Evolutionary conservation across 2,329 filamentous ascomycete genomes (phyloP).

Genomic region (Seiridium unicorne): DNA sequence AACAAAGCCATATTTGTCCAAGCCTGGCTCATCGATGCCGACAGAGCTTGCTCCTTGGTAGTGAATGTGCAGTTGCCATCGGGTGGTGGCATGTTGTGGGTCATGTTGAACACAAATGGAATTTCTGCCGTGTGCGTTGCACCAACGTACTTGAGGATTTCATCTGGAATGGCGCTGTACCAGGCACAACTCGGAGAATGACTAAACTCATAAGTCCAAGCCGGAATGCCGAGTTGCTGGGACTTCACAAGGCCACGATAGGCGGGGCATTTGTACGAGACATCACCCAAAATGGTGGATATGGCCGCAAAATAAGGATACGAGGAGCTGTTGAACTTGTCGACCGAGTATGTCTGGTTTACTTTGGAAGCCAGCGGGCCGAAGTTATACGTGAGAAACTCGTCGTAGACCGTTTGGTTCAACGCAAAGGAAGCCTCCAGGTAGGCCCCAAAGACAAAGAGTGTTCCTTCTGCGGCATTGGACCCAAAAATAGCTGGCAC

Average conservation of each 20-base stretch:
- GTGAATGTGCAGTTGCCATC: conserved; percentile 22
- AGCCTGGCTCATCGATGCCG: conserved; percentile 18
- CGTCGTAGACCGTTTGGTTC: conserved; percentile 20
- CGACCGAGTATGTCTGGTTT: conserved; percentile 19
- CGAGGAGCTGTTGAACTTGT: conserved; percentile 14
- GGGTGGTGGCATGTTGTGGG: conserved; percentile 17
- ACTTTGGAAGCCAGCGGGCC: conserved; percentile 20
- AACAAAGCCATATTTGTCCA: conserved; percentile 24
- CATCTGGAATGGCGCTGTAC: conserved; percentile 13
- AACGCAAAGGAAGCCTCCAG: conserved; percentile 11
- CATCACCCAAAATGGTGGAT: conserved; percentile 14
- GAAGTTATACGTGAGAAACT: conserved; percentile 23
- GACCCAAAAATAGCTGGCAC: conserved; percentile 27
- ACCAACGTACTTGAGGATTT: conserved; percentile 14
- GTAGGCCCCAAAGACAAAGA: conserved; percentile 21
- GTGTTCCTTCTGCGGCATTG: conserved; percentile 19
- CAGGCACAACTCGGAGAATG: conserved; percentile 22
- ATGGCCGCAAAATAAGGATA: conserved; percentile 13
- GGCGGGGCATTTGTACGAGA: conserved; percentile 18
- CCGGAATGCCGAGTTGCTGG: conserved; percentile 14
- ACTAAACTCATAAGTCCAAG: conserved; percentile 21
- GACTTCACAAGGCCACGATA: conserved; percentile 14
- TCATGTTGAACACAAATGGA: conserved; percentile 27
- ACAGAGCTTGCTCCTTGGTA: conserved; percentile 15
- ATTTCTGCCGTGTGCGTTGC: conserved; percentile 26